phyloP scores from a whole-genome alignment of 176 grass and related monocot species.

The maize (Zea mays) region Zm-B73-REFERENCE-NAM-5.0 NC_050097.1:64797001-64797500 shows the following conservation, averaged over 20 bases:
- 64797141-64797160: not conserved
- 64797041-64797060: not conserved
- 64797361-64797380: conserved; percentile 68
- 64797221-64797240: not conserved
- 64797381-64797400: conserved; percentile 70
- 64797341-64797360: conserved; percentile 76
- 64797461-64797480: conserved; percentile 47
- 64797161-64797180: not conserved
- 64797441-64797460: conserved; percentile 40
- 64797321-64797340: conserved; percentile 61
- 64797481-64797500: conserved; percentile 33
- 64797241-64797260: not conserved
- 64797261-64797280: not conserved
- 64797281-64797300: conserved; percentile 32
- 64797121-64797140: not conserved
- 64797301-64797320: conserved; percentile 24
- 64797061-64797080: not conserved
- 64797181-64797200: conserved; percentile 6
- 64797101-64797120: not conserved
- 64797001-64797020: too few relatives aligned
- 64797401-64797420: conserved; percentile 58
- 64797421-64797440: conserved; percentile 54
- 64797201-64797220: conserved; percentile 1
- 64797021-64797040: too few relatives aligned
- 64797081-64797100: not conserved